Evolutionary conservation across 2,329 filamentous ascomycete genomes (phyloP).

Genomic region (Cercospora zeina): DNA sequence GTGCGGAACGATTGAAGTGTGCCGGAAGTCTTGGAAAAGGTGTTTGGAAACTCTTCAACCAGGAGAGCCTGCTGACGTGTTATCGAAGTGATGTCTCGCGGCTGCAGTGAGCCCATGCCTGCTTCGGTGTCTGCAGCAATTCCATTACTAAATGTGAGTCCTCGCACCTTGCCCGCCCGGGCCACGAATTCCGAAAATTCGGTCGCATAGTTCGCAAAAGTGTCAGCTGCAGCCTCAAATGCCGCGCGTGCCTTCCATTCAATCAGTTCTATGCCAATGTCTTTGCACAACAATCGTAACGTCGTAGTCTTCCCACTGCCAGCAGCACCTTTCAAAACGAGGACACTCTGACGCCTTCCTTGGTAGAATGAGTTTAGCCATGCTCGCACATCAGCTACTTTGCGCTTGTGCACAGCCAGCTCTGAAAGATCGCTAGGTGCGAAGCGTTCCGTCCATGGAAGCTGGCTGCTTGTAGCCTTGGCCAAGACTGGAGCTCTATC

Average conservation of each 20-base stretch:
- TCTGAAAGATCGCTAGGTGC: slow-evolving; percentile 74
- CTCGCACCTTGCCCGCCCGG: slow-evolving; percentile 75
- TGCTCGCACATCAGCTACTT: slow-evolving; percentile 77
- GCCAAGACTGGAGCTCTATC: slow-evolving; percentile 38
- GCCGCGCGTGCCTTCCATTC: slow-evolving; percentile 87
- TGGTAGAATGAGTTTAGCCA: slow-evolving; percentile 77
- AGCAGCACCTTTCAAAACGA: slow-evolving; percentile 81
- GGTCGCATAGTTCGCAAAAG: slow-evolving; percentile 68
- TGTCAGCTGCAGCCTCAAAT: slow-evolving; percentile 59
- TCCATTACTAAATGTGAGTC: slow-evolving; percentile 55
- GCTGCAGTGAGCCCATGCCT: slow-evolving; percentile 5
- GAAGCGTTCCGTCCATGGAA: slow-evolving; percentile 87
- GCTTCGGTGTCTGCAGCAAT: slow-evolving; percentile 21
- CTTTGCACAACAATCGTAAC: slow-evolving; percentile 71
- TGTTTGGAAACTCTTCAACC: slow-evolving; percentile 55
- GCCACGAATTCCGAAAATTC: slow-evolving; percentile 93
- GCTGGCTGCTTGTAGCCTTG: slow-evolving; percentile 54
- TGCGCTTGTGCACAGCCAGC: slow-evolving; percentile 90
- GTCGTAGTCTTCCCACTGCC: slow-evolving; percentile 94
- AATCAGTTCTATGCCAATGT: slow-evolving; percentile 73
- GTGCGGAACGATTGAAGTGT: slow-evolving; percentile 62
- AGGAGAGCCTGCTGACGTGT: slow-evolving; percentile 43
- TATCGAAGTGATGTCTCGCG: slow-evolving; percentile 11
- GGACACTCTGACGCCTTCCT: slow-evolving; percentile 48
- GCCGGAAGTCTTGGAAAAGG: slow-evolving; percentile 48